A percentile compares a stretch with the other conserved stretches of the same genome.
Evolutionary conservation across 192 early-diverging fungal genomes (phyloP).

Genomic region (Backusella luteola): DNA sequence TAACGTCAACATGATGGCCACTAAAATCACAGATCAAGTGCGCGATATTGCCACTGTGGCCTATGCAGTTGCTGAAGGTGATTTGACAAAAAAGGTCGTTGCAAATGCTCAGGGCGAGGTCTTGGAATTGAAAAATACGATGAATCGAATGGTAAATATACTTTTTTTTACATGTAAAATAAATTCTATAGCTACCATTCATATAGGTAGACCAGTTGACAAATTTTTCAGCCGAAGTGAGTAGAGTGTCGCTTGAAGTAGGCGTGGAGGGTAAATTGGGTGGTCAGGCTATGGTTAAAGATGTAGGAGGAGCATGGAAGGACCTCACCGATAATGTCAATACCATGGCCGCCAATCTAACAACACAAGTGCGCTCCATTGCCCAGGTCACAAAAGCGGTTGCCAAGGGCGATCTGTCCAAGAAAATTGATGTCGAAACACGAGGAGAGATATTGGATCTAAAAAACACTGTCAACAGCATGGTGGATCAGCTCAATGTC

Average conservation of each 20-base stretch:
- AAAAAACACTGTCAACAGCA: slow-evolving; percentile 53
- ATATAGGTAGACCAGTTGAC: background rate
- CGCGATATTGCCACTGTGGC: slow-evolving; percentile 73
- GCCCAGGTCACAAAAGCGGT: slow-evolving; percentile 60
- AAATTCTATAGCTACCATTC: background rate
- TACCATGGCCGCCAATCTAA: slow-evolving; percentile 61
- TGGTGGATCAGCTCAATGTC: slow-evolving; percentile 53
- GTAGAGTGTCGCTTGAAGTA: slow-evolving; percentile 65
- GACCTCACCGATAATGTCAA: slow-evolving; percentile 66
- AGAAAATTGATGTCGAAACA: slow-evolving; percentile 56
- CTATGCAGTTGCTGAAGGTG: slow-evolving; percentile 62
- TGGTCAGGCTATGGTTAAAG: slow-evolving; percentile 57
- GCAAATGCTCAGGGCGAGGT: slow-evolving; percentile 57
- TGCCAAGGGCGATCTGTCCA: slow-evolving; percentile 51
- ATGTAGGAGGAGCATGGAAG: slow-evolving; percentile 62
- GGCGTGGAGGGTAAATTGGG: slow-evolving; percentile 65
- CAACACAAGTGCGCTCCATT: slow-evolving; percentile 62
- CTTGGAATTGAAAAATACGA: slow-evolving; percentile 50
- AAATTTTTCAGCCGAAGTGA: slow-evolving; percentile 58
- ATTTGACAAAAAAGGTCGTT: slow-evolving; percentile 57
- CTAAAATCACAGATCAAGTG: slow-evolving; percentile 71
- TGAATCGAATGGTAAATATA: slow-evolving; percentile 54
- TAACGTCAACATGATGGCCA: slow-evolving; percentile 51
- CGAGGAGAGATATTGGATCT: slow-evolving; percentile 57
- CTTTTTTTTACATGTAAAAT: slow-evolving; percentile 5